These are phyloP conservation scores for slime mould (Dictyostelium discoideum) DNA, from an alignment of 78 protist genomes.

Conservation along the genomic window dicty_2.7 NC_007088.5:778001-778500, in stretches of 20 bases:
- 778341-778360: not conserved
- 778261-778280: slow-evolving; percentile 10
- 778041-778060: not conserved
- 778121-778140: slow-evolving; percentile 42
- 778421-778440: not conserved
- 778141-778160: slow-evolving; percentile 4
- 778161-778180: not conserved
- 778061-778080: slow-evolving; percentile 34
- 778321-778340: not conserved
- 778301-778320: slow-evolving; percentile 9
- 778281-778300: slow-evolving; percentile 1
- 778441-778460: not conserved
- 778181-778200: slow-evolving; percentile 21
- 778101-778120: not conserved
- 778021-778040: slow-evolving; percentile 8
- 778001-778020: slow-evolving; percentile 37
- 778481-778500: not conserved
- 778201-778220: slow-evolving; percentile 26
- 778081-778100: slow-evolving; percentile 1
- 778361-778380: not conserved
- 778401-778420: not conserved
- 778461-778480: not conserved
- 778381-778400: slow-evolving; percentile 27
- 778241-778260: not conserved
- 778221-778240: slow-evolving; percentile 29